Percentiles rank a stretch among this genome's conserved stretches.
Evolutionary conservation across 352 stramenopile species (phyloP).

Genomic region (Phytophthora sansomeana): DNA sequence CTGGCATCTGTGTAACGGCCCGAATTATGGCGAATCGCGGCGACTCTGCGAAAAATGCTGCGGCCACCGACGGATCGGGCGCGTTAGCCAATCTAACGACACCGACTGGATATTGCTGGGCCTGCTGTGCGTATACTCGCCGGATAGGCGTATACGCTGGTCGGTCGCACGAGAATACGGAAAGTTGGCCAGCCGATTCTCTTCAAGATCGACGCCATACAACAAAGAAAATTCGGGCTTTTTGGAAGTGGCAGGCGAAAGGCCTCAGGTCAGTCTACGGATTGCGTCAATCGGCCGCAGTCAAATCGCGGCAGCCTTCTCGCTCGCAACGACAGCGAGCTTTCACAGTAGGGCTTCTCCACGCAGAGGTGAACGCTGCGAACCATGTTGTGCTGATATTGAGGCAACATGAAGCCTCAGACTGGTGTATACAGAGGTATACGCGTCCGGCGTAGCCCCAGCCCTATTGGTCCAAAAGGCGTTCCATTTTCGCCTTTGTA

Average conservation of each 20-base stretch:
- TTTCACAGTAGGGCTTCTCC: too few relatives aligned
- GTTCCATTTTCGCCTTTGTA: slow-evolving; percentile 11
- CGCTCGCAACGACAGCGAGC: too few relatives aligned
- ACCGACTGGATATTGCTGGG: neutral
- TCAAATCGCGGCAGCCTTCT: too few relatives aligned
- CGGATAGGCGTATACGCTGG: neutral
- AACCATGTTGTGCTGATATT: too few relatives aligned
- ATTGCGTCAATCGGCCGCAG: too few relatives aligned
- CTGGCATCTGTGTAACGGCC: slow-evolving; percentile 42
- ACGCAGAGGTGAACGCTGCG: too few relatives aligned
- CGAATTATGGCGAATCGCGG: slow-evolving; percentile 39
- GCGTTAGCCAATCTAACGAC: neutral
- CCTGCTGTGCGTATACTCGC: neutral
- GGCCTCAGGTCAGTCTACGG: neutral
- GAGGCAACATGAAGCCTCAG: too few relatives aligned
- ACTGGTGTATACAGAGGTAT: slow-evolving; percentile 2
- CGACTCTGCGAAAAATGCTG: slow-evolving; percentile 23
- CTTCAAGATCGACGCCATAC: slow-evolving; percentile 20
- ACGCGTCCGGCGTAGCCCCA: neutral
- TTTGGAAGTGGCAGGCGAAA: slow-evolving; percentile 5
- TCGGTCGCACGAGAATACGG: slow-evolving; percentile 11
- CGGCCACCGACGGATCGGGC: neutral
- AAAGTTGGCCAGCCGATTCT: slow-evolving; percentile 18
- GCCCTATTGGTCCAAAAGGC: slow-evolving; percentile 8
- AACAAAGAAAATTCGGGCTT: slow-evolving; percentile 18